Conservation (phyloP, 768 basidiomycete species). For the Mycena kentingensis region DNA sequence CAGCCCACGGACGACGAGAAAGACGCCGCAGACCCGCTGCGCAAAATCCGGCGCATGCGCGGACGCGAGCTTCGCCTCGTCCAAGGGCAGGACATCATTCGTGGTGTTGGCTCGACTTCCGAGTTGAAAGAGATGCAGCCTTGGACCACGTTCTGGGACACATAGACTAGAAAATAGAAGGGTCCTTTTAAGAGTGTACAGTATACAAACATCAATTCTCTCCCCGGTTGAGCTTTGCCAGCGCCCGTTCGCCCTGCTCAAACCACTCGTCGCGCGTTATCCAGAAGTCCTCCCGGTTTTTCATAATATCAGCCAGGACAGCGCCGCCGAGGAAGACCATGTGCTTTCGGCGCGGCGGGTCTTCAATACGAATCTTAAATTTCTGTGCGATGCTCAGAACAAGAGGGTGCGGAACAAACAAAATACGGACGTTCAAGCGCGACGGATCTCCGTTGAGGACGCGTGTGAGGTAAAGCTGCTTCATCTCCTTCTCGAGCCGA, state of each 20-base stretch:
- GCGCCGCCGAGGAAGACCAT: slow-evolving; percentile 99
- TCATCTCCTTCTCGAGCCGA: slow-evolving; percentile 98
- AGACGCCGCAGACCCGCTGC: slow-evolving; percentile 63
- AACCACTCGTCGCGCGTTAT: slow-evolving; percentile 93
- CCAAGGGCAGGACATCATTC: slow-evolving; percentile 71
- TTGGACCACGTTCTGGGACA: slow-evolving; percentile 53
- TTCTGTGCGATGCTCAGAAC: slow-evolving; percentile 56
- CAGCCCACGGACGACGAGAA: slow-evolving; percentile 75
- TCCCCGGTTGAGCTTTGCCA: slow-evolving; percentile 85
- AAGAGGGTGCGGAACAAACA: not conserved
- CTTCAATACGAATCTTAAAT: slow-evolving; percentile 99
- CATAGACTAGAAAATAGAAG: slow-evolving; percentile 6
- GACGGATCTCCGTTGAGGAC: slow-evolving; percentile 83
- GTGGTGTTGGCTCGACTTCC: slow-evolving; percentile 43
- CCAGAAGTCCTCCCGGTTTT: slow-evolving; percentile 92
- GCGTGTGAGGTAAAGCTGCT: slow-evolving; percentile 94
- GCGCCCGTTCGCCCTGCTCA: slow-evolving; percentile 78
- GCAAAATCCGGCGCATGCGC: slow-evolving; percentile 74
- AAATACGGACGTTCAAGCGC: slow-evolving; percentile 75
- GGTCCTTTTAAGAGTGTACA: slow-evolving; percentile 8
- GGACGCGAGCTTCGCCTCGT: slow-evolving; percentile 85
- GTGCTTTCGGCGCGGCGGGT: slow-evolving; percentile 96
- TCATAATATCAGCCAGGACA: slow-evolving; percentile 99
- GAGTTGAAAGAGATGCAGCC: slow-evolving; percentile 38
- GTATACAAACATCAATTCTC: slow-evolving; percentile 38